These are phyloP conservation scores for Pseudocercospora cruenta DNA, from an alignment of 2,329 filamentous ascomycete genomes.

Conservation along the genomic window DNA sequence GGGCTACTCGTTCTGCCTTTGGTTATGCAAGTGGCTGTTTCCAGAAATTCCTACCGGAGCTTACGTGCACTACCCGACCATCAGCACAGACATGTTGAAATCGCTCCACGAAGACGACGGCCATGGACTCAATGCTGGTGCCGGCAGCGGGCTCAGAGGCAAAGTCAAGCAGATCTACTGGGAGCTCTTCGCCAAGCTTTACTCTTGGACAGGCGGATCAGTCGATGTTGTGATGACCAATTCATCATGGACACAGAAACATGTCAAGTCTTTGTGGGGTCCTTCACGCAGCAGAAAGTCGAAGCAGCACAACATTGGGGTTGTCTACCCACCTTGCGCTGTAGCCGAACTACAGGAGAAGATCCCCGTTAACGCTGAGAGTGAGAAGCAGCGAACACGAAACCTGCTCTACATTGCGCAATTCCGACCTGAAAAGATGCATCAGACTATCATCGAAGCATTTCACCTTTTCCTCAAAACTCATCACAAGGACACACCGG, in stretches of 20 bases:
- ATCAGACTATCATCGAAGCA: constrained; percentile 79
- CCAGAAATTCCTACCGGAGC: constrained; percentile 79
- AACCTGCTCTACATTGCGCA: constrained; percentile 91
- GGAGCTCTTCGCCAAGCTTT: constrained; percentile 79
- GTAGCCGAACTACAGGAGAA: constrained; percentile 79
- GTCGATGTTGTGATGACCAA: constrained; percentile 98
- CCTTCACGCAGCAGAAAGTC: constrained; percentile 50
- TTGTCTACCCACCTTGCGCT: constrained; percentile 90
- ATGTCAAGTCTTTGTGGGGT: constrained; percentile 82
- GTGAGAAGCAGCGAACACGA: constrained; percentile 70
- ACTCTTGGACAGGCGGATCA: constrained; percentile 78
- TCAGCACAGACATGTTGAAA: constrained; percentile 94
- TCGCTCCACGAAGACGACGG: constrained; percentile 57
- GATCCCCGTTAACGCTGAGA: constrained; percentile 70
- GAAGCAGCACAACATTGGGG: constrained; percentile 63
- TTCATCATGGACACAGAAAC: constrained; percentile 87
- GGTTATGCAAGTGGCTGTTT: constrained; percentile 81
- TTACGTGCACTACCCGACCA: constrained; percentile 97
- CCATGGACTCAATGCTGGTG: constrained; percentile 78
- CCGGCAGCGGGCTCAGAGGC: constrained; percentile 73
- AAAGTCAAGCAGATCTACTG: constrained; percentile 79
- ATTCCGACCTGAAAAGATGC: constrained; percentile 97
- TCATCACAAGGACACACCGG: constrained; percentile 48
- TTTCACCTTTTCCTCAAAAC: constrained; percentile 74
- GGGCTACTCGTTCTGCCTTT: constrained; percentile 92